Evolutionary conservation across 2,329 filamentous ascomycete genomes (phyloP), one percentile per base, ranked within the genome.

Genomic region (Cryphonectria radicalis): DNA sequence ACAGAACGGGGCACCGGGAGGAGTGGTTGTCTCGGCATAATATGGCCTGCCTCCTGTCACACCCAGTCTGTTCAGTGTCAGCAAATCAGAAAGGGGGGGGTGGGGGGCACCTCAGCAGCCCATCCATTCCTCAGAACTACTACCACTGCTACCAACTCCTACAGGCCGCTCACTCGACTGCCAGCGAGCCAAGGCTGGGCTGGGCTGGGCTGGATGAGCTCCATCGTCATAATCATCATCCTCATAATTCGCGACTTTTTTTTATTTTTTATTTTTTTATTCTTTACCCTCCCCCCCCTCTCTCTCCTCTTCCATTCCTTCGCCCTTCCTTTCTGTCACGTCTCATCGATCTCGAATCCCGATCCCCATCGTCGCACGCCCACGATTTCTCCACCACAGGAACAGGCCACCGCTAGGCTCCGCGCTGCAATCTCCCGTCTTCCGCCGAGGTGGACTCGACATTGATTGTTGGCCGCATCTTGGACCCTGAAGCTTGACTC

Each of bases 301-400:
- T 5, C 35, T 13, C 8, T 10, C 25, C 63, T 32, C 28, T 43
- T 22, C 42, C 60, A 17, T 63, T 42, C 22, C 62, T 64, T 59
- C 60, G 40, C 57, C 46, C 63, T 63, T 69, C 53, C 53, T 59
- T 63, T 67, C 32, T 37, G 55, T 55, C 70, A 67, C 63, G 70
- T 57, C 70, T 63, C 67, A 53, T 70, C 35, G 42, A 55, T 65
- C 68, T 62, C 60, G 28, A 63, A 37, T 46, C 40, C 40, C 62
- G 28, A 72, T 66, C 42, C 42, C 57, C 37, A 37, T 28, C 32
- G 67, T 59, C 63, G 65, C 57, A 50, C 59, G 63, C 63, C 65
- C 67, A 28, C 70, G 17, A 50, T 50, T 43, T 63, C 70, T 63
- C 70, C 63, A 70, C 70, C 63, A 63, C 63, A 62, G 55, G 63